Evolutionary conservation across 129 eudicot species (phyloP).

Genomic region (Chrysanthemum lavandulifolium): DNA sequence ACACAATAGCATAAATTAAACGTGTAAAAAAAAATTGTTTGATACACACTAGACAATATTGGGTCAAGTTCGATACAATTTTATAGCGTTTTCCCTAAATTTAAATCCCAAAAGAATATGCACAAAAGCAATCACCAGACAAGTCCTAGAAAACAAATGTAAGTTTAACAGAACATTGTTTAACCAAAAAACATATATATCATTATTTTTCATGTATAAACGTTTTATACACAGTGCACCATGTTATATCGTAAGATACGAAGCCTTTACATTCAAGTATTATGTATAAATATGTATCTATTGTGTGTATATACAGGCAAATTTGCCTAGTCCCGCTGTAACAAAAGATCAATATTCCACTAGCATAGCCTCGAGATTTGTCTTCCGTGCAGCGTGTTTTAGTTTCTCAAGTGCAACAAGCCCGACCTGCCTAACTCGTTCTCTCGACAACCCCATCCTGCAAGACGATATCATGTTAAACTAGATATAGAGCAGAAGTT

Average conservation of each 20-base stretch:
- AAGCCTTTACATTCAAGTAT: conserved; percentile 30
- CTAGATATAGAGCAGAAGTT: background rate
- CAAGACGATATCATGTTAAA: conserved; percentile 14
- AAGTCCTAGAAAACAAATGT: too few species aligned
- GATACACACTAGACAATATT: too few species aligned
- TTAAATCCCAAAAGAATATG: too few species aligned
- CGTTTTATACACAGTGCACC: conserved; percentile 7
- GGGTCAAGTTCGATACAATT: too few species aligned
- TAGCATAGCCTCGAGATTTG: conserved; percentile 78
- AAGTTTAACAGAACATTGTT: too few species aligned
- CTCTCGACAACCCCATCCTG: conserved; percentile 98
- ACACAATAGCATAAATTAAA: too few species aligned
- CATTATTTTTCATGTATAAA: conserved; percentile 2
- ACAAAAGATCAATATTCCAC: conserved; percentile 43
- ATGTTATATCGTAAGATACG: conserved; percentile 3
- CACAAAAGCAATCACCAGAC: too few species aligned
- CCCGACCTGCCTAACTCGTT: conserved; percentile 95
- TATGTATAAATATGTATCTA: conserved; percentile 36
- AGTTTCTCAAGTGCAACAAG: conserved; percentile 92
- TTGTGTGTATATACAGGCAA: conserved; percentile 31
- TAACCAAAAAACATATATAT: too few species aligned
- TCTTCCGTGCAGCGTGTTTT: conserved; percentile 85
- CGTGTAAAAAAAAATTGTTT: too few species aligned
- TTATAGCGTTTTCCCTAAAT: too few species aligned
- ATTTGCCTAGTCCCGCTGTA: conserved; percentile 17